Evolutionary conservation across 306 rosid genomes (phyloP).

Genomic region (Cucurbita argyrosperma): DNA sequence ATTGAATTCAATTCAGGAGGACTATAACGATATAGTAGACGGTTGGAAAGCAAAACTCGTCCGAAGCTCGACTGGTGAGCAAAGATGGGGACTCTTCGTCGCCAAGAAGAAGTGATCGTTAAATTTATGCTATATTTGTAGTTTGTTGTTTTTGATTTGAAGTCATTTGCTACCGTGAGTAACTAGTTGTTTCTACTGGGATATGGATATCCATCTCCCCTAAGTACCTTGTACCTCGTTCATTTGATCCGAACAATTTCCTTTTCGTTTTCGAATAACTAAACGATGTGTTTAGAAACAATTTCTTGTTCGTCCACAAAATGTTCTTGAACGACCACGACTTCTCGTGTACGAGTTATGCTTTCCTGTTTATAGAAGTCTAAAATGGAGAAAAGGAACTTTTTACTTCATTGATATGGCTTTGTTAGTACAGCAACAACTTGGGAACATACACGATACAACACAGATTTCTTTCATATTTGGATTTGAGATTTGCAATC

Average conservation of each 20-base stretch:
- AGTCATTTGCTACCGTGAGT: not conserved
- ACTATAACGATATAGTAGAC: conserved; percentile 29
- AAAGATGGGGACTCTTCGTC: conserved; percentile 43
- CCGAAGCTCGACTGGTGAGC: conserved; percentile 28
- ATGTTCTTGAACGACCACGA: no score
- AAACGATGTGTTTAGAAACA: not conserved
- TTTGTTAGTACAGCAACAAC: not conserved
- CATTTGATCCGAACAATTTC: not conserved
- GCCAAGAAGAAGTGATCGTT: conserved; percentile 47
- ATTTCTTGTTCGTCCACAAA: no score
- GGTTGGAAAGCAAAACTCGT: conserved; percentile 39
- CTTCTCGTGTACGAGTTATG: no score
- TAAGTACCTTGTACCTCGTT: not conserved
- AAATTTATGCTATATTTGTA: not conserved
- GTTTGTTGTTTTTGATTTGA: not conserved
- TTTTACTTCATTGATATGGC: not conserved
- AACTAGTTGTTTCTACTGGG: not conserved
- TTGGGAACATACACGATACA: not conserved
- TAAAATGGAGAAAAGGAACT: not conserved
- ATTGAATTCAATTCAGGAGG: conserved; percentile 12
- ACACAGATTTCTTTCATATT: not conserved
- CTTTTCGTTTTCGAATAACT: not conserved
- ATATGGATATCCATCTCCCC: not conserved
- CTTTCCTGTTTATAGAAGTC: no score
- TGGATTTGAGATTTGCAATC: not conserved